Evolutionary conservation across 306 rosid genomes (phyloP).

Genomic region (Lotus japonicus): DNA sequence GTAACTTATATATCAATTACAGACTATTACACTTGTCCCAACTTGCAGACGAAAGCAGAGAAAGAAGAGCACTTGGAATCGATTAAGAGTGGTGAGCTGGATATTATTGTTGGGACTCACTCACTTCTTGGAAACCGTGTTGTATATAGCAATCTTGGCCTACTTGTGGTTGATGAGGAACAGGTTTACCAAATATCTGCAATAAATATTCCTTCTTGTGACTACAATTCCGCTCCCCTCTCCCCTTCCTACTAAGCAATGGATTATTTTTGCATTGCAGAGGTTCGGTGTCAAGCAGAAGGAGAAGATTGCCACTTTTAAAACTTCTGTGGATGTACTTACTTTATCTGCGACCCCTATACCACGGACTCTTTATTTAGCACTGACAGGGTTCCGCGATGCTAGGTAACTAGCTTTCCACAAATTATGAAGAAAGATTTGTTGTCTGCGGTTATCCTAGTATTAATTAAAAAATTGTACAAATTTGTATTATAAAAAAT

Average conservation of each 20-base stretch:
- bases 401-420: conserved; percentile 61
- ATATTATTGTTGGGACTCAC: conserved; percentile 91
- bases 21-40: conserved; percentile 31
- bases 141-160: conserved; percentile 77
- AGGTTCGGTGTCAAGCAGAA: conserved; percentile 99
- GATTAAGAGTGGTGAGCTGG: conserved; percentile 75
- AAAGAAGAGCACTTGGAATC: conserved; percentile 58
- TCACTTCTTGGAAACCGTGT: conserved; percentile 94
- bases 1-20: conserved; percentile 14
- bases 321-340: conserved; percentile 90
- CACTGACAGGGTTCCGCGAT: conserved; percentile 96
- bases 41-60: conserved; percentile 77
- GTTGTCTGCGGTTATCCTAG: not conserved
- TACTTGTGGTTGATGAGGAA: conserved; percentile 95
- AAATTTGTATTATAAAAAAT: not conserved
- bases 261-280: conserved; percentile 35
- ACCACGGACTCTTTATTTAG: conserved; percentile 93
- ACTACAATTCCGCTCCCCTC: not conserved
- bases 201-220: conserved; percentile 20
- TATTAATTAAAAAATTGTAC: not conserved
- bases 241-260: not conserved
- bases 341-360: conserved; percentile 95
- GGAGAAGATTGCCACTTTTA: conserved; percentile 91
- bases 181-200: conserved; percentile 53
- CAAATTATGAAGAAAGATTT: conserved; percentile 8